Percentiles rank a stretch among this genome's conserved stretches.
These are phyloP conservation scores for Plasmopara muralis DNA, from an alignment of 352 stramenopile genomes.

Conservation along the genomic window DNA sequence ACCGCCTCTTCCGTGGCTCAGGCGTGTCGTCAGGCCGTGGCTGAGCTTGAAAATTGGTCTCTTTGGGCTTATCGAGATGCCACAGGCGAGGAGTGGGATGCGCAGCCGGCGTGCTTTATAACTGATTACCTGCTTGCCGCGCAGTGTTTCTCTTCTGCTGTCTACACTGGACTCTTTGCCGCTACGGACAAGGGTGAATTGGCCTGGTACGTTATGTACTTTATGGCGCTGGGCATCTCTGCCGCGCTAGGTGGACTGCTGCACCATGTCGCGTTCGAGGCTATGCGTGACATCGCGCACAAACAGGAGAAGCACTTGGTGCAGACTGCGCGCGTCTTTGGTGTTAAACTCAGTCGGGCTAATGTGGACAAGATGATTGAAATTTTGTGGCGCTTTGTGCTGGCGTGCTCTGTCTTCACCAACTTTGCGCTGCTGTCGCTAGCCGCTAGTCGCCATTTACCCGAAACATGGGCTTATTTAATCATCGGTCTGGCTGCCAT, in stretches of 20 bases:
- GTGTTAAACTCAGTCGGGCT: slow-evolving; percentile 53
- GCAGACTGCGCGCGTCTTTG: slow-evolving; percentile 67
- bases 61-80: slow-evolving; percentile 71
- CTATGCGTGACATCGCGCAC: slow-evolving; percentile 58
- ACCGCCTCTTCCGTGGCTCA: slow-evolving; percentile 36
- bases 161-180: slow-evolving; percentile 74
- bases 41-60: slow-evolving; percentile 71
- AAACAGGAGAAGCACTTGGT: slow-evolving; percentile 66
- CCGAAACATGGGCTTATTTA: slow-evolving; percentile 63
- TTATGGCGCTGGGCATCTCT: slow-evolving; percentile 75
- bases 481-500: slow-evolving; percentile 62
- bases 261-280: slow-evolving; percentile 78
- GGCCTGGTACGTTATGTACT: slow-evolving; percentile 84
- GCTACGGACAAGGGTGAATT: slow-evolving; percentile 40
- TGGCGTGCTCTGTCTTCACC: slow-evolving; percentile 74
- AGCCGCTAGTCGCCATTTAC: slow-evolving; percentile 67
- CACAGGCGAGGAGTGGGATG: slow-evolving; percentile 79
- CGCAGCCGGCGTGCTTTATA: slow-evolving; percentile 82
- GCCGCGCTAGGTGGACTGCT: slow-evolving; percentile 68
- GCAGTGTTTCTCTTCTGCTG: slow-evolving; percentile 77
- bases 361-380: slow-evolving; percentile 74
- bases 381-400: slow-evolving; percentile 71
- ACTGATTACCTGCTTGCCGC: slow-evolving; percentile 81
- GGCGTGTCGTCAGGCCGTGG: slow-evolving; percentile 54
- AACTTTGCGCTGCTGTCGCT: slow-evolving; percentile 82